Evolutionary conservation across 352 stramenopile species (phyloP), one percentile per base, ranked within the genome.

Genomic region (Phytopythium litorale): DNA sequence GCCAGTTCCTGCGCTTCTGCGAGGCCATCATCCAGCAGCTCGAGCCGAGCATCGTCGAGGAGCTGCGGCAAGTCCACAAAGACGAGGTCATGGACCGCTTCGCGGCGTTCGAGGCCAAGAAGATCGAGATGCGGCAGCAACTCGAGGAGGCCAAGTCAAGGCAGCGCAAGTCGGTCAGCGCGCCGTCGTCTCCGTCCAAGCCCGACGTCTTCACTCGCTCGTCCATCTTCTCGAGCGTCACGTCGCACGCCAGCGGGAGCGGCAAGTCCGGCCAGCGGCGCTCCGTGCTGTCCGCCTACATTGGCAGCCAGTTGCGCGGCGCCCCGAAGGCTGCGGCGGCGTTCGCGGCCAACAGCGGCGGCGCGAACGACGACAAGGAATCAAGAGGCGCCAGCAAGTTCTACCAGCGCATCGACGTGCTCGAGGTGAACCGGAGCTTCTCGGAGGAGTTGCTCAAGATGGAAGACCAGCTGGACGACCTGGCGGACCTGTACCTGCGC

Each of bases 111-210:
- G 81, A 91, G 65, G 81, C 85, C 46, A 92, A 91, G 65, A 94
- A 92, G 65, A 91, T 89, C 56, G 83, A 92, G 55, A 90, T 94
- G 84, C 76, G 84, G 28, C 80, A 91, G 46, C 84, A 93, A 61
- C 76, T 91, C 57, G 81, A 92, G 62, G 76, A 87, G 67, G 71
- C 77, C 16, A 88, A 88, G 66, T 66, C 61, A 2, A 87, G 78
- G 65, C 70, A 82, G 55, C 71, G 73, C 13, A 73, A 71, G 43
- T 63, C 66, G 13, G 66, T 65, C 2, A 73, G 69, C 35, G 75
- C 78, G 7, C 81, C 81, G 15, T 64, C 81, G 25, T 91, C 81
- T 4, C 81, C 81, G 4, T 76, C 76, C 1, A 90, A 88, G 45
- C 56, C 70, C 0, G 81, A 90, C n/a, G 37, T 61, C 7, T 65